Base-by-base conservation (phyloP, 2,329 filamentous ascomycete genomes). In the Penicillium hordei region DNA sequence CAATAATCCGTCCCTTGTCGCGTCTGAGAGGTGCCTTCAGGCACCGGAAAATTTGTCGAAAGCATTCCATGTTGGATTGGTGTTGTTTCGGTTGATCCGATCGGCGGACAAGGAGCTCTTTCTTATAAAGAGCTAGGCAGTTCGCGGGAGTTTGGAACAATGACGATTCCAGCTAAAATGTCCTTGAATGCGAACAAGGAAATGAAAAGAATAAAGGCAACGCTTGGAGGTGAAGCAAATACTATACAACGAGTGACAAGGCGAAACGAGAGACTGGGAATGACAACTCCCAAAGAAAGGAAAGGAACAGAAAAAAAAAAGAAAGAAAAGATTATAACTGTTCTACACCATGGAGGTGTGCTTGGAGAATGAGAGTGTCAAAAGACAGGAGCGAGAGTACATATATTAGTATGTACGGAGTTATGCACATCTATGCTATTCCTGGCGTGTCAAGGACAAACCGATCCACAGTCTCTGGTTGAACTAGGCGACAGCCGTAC, bases 1-100 rank as follows among this genome's bases (percentile, higher is more conserved):
- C 72, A 57, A 76, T 63, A n/a, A 63, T 65, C 27, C 60, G 67
- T 19, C 66, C 67, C 39, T 69, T 60, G 15, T 65, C 64, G 46
- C 68, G 69, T 45, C 58, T 65, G 56, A 75, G 75, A 6, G 71
- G 68, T 25, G 69, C 65, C 52, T 69, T 74, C 43, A 75, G 48
- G 57, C 70, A 71, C 50, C 68, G 71, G 48, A 66, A 63, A 27
- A 76, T 65, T 56, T 72, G 70, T 48, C 71, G 68, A 52, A 76
- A 72, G 60, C 74, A 76, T 48, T 71, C 72, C 72, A 75, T 74
- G 19, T 39, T 62, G 34, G 33, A n/a, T 21, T 51, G 33, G 15
- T 43, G 43, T 31, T 36, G 13, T 52, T 46, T 39, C 13, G 38
- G 9, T 27, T 51, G 38, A 46, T 48, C 17, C 40, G 38, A 13